Percentiles rank a stretch among this genome's conserved stretches.
phyloP scores from a whole-genome alignment of 192 early-diverging fungal species.

The Umbelopsis isabellina region DNA sequence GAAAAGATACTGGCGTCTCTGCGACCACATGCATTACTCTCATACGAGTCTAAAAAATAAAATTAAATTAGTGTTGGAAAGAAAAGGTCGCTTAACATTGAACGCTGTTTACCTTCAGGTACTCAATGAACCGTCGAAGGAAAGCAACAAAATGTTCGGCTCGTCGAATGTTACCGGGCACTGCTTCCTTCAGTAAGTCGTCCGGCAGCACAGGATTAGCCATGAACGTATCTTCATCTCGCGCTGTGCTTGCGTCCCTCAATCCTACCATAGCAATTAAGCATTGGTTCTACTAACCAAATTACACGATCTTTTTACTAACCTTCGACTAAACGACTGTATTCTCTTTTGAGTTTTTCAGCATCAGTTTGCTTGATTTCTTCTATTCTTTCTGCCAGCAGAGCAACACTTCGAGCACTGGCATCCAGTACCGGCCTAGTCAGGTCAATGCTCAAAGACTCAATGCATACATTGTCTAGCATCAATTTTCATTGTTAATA shows the following conservation, averaged over 20 bases:
- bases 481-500: background rate
- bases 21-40: constrained; percentile 97
- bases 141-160: constrained; percentile 99
- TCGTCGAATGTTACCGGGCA: constrained; percentile 96
- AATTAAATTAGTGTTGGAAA: background rate
- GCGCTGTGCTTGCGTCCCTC: constrained; percentile 66
- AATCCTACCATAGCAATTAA: constrained; percentile 54
- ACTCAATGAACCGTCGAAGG: constrained; percentile 94
- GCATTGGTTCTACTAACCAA: background rate
- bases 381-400: constrained; percentile 72
- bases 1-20: constrained; percentile 91
- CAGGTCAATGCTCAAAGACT: constrained; percentile 94
- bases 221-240: constrained; percentile 88
- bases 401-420: constrained; percentile 77
- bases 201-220: constrained; percentile 95
- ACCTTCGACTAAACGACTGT: constrained; percentile 87
- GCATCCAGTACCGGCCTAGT: constrained; percentile 89
- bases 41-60: constrained; percentile 73
- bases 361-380: constrained; percentile 87
- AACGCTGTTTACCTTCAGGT: constrained; percentile 73
- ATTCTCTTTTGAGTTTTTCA: constrained; percentile 89
- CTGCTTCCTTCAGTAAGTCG: constrained; percentile 88
- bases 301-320: background rate
- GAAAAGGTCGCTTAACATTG: no score
- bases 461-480: constrained; percentile 97